Evolutionary conservation across 192 early-diverging fungal species (phyloP), one percentile per base, ranked within the genome.

Genomic region (Lobosporangium transversale): DNA sequence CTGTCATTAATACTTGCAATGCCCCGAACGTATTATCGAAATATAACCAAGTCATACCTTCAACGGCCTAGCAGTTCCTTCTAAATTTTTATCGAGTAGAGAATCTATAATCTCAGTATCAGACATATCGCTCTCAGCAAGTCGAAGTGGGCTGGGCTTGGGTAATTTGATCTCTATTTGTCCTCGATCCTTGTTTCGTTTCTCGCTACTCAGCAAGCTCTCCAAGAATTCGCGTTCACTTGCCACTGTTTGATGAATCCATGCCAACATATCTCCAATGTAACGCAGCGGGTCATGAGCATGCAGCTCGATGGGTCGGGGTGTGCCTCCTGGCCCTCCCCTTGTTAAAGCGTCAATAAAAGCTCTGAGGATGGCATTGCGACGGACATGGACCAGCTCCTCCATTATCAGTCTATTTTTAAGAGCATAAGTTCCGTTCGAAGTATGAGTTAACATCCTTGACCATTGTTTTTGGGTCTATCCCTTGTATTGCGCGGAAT

Each of bases 251-350:
- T 97, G 95, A 85, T 99, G 97, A 1, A 97, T 70, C 97, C 97
- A 99, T 0, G 95, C 97, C 20, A 97, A 78, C 93, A 99, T 97
- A 63, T 97, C 97, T 21, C 96, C 96, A 35, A 94, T 87, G 67
- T 97, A 99, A 32, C 96, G 86, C 59, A 92, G 78, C 1, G 95
- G 91, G 73, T 99, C 97, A 47, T 90, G 93, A 0, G 96, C 94
- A 70, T 97, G 94, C 8, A 96, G 63, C 69, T 99, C 97, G 60
- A 99, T 95, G 0, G 97, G 96, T 40, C 93, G 79, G 8, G 94
- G 92, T 32, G 88, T 88, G 17, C 91, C 90, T 47, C 86, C 85
- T 18, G 90, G 90, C 4, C 91, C 92, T 20, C 94, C 94, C 53
- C 86, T 78, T 3, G 90, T 91, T 20, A 95, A 70, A 1, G 93